Base-by-base conservation (phyloP, 768 basidiomycete genomes). In the Tricholoma terreum region DNA sequence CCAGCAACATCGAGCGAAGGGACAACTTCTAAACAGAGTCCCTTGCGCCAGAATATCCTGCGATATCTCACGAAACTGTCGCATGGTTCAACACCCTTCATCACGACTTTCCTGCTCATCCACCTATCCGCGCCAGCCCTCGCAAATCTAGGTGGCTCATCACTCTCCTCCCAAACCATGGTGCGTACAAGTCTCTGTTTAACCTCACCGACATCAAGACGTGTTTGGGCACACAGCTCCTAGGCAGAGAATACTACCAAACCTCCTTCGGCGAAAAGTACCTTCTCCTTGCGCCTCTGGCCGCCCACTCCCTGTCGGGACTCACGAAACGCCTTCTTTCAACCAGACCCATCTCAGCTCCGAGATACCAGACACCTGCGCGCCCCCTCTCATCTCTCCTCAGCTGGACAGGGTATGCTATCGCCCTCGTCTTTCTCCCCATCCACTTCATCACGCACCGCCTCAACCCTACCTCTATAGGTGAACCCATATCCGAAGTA, bases 221-320 rank as follows among this genome's bases (percentile, higher is more conserved):
- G 8, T 31, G 46, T 31, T n/a, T 2, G n/a, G 8, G 17, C 15
- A 12, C 42, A 8, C 62, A 94, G 90, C 75, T 94, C 43, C 76
- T 95, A 11, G 90, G 91, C 9, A 75, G 92, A 53, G 92, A 92
- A 71, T 92, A 92, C 71, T 94, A 95, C 69, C 90, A 94, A 67
- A 89, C 87, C 0, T 55, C 73, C 0, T 78, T 86, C 52, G 82
- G 82, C 19, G 91, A 94, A 69, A 82, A 77, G 38, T 81, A 83
- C 42, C 81, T 93, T 11, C 75, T 94, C 9, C 74, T 89, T 31
- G 72, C 74, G 1, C 92, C 92, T 0, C 71, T 95, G n/a, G 73
- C 73, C 30, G 65, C 86, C 8, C 92, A 94, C 65, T 69, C 84
- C 19, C 56, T 82, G 5, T 78, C 88, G 0, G 84, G 82, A 3